A percentile compares a stretch with the other conserved stretches of the same genome.
Evolutionary conservation across 352 stramenopile genomes (phyloP).

Genomic region (Phytophthora pluvialis): DNA sequence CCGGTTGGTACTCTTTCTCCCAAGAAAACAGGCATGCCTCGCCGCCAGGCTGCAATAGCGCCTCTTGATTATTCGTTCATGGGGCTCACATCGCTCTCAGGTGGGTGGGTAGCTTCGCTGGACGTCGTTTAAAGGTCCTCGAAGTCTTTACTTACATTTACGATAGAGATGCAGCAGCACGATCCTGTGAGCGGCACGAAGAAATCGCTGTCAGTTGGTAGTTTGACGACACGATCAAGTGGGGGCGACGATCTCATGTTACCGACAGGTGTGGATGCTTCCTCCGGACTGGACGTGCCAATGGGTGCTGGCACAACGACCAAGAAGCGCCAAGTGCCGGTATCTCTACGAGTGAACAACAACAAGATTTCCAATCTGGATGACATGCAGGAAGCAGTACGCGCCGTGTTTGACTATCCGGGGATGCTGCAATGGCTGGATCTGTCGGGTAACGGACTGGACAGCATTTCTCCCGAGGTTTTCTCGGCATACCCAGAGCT

Average conservation of each 20-base stretch:
- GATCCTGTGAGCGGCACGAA: constrained; percentile 67
- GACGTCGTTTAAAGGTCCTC: not conserved
- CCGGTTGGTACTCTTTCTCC: not conserved
- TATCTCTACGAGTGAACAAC: constrained; percentile 71
- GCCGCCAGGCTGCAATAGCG: constrained; percentile 17
- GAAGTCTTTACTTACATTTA: not conserved
- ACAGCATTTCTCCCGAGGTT: constrained; percentile 34
- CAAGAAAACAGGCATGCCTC: constrained; percentile 26
- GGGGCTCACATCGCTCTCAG: constrained; percentile 56
- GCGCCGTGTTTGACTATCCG: constrained; percentile 55
- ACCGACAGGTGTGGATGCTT: not conserved
- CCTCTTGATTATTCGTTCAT: constrained; percentile 81
- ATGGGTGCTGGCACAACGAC: not conserved
- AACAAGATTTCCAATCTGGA: constrained; percentile 61
- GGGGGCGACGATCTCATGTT: constrained; percentile 8
- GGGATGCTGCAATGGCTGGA: constrained; percentile 68
- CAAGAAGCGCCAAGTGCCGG: constrained; percentile 26
- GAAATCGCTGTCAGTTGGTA: constrained; percentile 26
- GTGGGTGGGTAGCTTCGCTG: constrained; percentile 25
- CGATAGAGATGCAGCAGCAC: constrained; percentile 62
- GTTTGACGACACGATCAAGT: not conserved
- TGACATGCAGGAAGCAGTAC: constrained; percentile 61
- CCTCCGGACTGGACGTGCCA: not conserved
- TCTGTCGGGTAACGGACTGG: constrained; percentile 59
- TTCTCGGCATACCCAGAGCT: constrained; percentile 62